Evolutionary conservation across 768 basidiomycete species (phyloP).

Genomic region (Suillus tomentosus): DNA sequence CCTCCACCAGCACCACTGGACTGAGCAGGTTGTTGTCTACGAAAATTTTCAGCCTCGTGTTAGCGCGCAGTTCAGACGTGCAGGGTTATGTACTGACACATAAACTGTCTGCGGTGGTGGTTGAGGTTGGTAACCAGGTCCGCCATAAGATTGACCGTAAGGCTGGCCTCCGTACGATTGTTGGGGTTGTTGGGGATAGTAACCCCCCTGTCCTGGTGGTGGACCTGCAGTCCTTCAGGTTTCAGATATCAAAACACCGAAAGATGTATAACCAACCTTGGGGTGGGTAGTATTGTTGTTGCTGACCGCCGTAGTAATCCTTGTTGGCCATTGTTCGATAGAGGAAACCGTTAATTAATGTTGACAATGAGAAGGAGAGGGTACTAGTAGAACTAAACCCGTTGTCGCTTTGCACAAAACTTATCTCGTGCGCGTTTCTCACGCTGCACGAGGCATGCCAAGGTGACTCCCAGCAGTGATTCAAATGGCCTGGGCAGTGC

Average conservation of each 20-base stretch:
- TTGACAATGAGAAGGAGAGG: slow-evolving; percentile 12
- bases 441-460: slow-evolving; percentile 1
- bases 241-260: background rate
- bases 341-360: slow-evolving; percentile 14
- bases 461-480: slow-evolving; percentile 4
- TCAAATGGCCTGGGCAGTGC: slow-evolving; percentile 1
- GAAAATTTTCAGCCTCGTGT: slow-evolving; percentile 7
- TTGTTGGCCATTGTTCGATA: slow-evolving; percentile 61
- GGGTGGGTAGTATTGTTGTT: slow-evolving; percentile 47
- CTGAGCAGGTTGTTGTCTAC: slow-evolving; percentile 44
- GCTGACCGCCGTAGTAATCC: slow-evolving; percentile 66
- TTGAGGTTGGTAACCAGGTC: slow-evolving; percentile 53
- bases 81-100: slow-evolving; percentile 52
- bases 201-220: slow-evolving; percentile 66
- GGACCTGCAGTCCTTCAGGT: slow-evolving; percentile 37
- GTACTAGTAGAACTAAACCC: slow-evolving; percentile 4
- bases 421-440: slow-evolving; percentile 11
- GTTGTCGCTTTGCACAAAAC: background rate
- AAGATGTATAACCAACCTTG: slow-evolving; percentile 38
- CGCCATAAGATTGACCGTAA: slow-evolving; percentile 37
- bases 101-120: slow-evolving; percentile 83
- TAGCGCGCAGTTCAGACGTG: background rate
- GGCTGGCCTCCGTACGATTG: slow-evolving; percentile 64
- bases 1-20: slow-evolving; percentile 36
- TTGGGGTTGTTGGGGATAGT: slow-evolving; percentile 75